Evolutionary conservation across 768 basidiomycete genomes (phyloP).

Genomic region (Lactarius indigo): DNA sequence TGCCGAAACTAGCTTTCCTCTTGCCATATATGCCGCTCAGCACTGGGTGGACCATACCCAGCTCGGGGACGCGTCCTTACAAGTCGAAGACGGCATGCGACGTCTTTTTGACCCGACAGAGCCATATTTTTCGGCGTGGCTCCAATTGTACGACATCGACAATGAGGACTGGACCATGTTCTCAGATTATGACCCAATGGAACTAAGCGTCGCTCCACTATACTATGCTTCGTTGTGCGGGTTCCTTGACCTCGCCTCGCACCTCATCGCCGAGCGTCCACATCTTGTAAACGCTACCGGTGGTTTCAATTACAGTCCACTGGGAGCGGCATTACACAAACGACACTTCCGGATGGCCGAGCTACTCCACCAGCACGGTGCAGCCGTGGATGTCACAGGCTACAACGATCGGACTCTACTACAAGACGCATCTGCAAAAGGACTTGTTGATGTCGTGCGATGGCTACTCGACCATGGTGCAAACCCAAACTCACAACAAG

Average conservation of each 20-base stretch:
- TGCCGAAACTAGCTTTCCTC: too few relatives aligned
- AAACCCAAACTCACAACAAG: neutral
- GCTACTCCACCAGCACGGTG: neutral
- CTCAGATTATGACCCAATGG: too few relatives aligned
- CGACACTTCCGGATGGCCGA: neutral
- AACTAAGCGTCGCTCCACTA: neutral
- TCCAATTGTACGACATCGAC: too few relatives aligned
- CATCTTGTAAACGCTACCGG: neutral
- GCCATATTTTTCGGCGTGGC: too few relatives aligned
- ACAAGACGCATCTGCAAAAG: neutral
- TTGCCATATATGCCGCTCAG: too few relatives aligned
- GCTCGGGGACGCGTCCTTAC: neutral
- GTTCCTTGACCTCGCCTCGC: neutral
- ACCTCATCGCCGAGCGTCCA: neutral
- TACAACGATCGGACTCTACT: neutral
- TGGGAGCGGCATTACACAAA: neutral
- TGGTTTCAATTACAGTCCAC: neutral
- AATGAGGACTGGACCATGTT: too few relatives aligned
- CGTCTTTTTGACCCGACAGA: too few relatives aligned
- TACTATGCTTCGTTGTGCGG: slow-evolving; percentile 3
- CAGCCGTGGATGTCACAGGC: neutral
- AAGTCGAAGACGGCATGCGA: too few relatives aligned
- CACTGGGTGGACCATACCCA: too few relatives aligned
- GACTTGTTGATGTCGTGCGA: neutral
- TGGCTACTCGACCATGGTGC: slow-evolving; percentile 4